Evolutionary conservation across 345 rosid species (phyloP), one percentile per base, ranked within the genome.

Genomic region (Citrus unshiu): DNA sequence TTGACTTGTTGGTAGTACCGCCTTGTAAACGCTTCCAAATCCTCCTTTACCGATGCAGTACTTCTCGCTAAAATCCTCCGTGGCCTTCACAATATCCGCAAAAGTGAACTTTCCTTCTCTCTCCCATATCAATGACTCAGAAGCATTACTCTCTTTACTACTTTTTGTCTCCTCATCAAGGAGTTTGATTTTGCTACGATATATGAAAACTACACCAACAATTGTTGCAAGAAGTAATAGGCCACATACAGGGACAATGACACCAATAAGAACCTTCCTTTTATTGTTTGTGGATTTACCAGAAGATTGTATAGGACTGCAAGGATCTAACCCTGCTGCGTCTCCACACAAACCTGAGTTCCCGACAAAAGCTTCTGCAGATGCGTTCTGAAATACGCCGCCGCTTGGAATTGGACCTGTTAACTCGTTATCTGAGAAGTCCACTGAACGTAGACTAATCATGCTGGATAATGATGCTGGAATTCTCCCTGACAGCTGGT

Each of bases 11-110:
- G 84, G 70, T 72, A 92, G 62, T 8, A 19, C 72, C 2, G 94
- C 97, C 81, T 74, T 85, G 87, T 92, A 90, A 51, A 90, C 94
- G 9, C 78, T 87, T 74, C 94, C 92, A 40, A 87, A 89, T 63
- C 97, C 91, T 61, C 97, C 97, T 85, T 57, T 86, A 1, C 97
- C 94, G 9, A 92, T 86, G 89, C 91, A 89, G 75, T 77, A 82
- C 66, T 69, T 82, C 37, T 88, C 93, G 22, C 54, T 80, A 70
- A 89, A 92, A 61, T 89, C 82, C 39, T 87, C 78, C 0, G 93
- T 90, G 56, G 93, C 94, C 81, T 86, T 85, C 63, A 76, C 88
- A 37, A 92, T 83, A 19, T 89, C 97, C 32, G 78, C 83, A 75
- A 92, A 89, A 35, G 91, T 88, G 79, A 92, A 84, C 63, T 76